Percentiles rank a stretch among this genome's conserved stretches.
Conservation (phyloP, 345 rosid genomes). For the Linum lewisii region DNA sequence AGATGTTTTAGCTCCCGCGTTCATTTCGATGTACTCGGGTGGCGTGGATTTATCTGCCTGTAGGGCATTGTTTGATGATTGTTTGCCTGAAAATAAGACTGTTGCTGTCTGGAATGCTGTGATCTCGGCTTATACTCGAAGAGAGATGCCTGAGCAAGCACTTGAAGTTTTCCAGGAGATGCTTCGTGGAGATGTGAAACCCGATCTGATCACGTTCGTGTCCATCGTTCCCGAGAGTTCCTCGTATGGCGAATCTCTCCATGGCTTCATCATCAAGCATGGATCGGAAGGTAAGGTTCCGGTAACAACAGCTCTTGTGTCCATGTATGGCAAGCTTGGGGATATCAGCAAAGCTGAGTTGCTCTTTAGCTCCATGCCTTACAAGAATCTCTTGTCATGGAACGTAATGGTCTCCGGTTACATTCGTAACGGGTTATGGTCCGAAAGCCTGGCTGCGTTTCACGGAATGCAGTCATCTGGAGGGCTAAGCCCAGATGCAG, state of each 20-base stretch:
- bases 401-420: constrained; percentile 18
- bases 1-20: constrained; percentile 31
- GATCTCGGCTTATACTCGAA: constrained; percentile 27
- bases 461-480: constrained; percentile 27
- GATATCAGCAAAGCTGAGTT: constrained; percentile 6
- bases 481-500: constrained; percentile 30
- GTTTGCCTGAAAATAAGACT: constrained; percentile 16
- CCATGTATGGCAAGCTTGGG: constrained; percentile 19
- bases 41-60: constrained; percentile 23
- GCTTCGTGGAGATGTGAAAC: constrained; percentile 18
- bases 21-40: constrained; percentile 38
- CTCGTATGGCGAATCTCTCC: constrained; percentile 26
- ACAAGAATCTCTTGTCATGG: constrained; percentile 17
- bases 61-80: constrained; percentile 24
- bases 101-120: constrained; percentile 37
- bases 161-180: constrained; percentile 27
- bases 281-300: constrained; percentile 29
- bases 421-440: constrained; percentile 15
- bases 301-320: constrained; percentile 12
- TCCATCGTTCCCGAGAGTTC: constrained; percentile 26
- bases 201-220: constrained; percentile 34
- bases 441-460: constrained; percentile 26
- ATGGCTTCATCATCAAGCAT: constrained; percentile 32
- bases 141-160: constrained; percentile 27
- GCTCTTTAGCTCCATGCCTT: constrained; percentile 11